A percentile compares a stretch with the other conserved stretches of the same genome.
phyloP scores from a whole-genome alignment of 768 basidiomycete genomes.

The Pisolithus sp. region DNA sequence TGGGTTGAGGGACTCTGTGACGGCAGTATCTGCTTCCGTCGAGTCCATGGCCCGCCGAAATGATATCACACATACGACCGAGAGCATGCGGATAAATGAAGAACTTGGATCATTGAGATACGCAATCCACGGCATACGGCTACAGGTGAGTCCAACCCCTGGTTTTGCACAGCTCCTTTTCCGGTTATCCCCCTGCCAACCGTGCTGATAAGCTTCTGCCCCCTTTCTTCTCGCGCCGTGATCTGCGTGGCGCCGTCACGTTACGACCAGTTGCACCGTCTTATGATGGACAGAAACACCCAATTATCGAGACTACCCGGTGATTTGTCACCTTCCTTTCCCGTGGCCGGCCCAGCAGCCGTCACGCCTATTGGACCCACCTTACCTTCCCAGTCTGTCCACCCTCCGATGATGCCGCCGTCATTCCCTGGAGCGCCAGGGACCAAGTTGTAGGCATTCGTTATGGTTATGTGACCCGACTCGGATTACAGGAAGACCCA shows the following conservation, averaged over 20 bases:
- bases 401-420: constrained; percentile 26
- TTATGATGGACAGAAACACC: constrained; percentile 73
- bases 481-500: neutral
- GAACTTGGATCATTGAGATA: constrained; percentile 66
- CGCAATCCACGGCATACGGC: constrained; percentile 66
- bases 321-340: constrained; percentile 12
- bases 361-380: constrained; percentile 4
- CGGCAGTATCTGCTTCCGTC: constrained; percentile 51
- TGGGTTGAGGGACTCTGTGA: constrained; percentile 54
- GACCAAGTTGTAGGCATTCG: constrained; percentile 22
- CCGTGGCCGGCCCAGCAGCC: constrained; percentile 17
- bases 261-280: constrained; percentile 46
- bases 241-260: constrained; percentile 11
- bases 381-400: constrained; percentile 15
- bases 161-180: constrained; percentile 5
- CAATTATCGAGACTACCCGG: constrained; percentile 42
- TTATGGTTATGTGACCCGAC: neutral
- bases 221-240: constrained; percentile 1
- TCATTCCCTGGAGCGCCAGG: constrained; percentile 25
- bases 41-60: constrained; percentile 56
- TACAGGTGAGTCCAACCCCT: constrained; percentile 50
- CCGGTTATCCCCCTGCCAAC: constrained; percentile 3
- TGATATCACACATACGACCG: constrained; percentile 64
- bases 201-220: too few species aligned
- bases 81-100: constrained; percentile 65